Evolutionary conservation across 441 rosid species (phyloP), one percentile per base, ranked within the genome.

Genomic region (Gossypium davidsonii): DNA sequence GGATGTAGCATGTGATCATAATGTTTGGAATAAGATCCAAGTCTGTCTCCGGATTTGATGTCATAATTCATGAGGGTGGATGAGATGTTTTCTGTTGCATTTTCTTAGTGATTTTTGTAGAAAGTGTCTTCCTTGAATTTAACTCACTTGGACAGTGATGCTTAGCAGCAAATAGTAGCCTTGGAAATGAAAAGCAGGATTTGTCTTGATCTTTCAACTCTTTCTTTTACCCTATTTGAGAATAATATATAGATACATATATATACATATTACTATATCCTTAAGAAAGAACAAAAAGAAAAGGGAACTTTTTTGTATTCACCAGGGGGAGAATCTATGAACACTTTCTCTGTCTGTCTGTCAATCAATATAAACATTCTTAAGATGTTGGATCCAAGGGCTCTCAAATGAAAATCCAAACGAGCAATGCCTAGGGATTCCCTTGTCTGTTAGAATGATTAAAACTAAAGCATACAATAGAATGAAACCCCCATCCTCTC

Each of bases 11-110:
- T 75, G 26, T 23, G 31, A 46, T 44, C 18, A 68, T 59, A 68
- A 67, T 57, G 37, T 55, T 48, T 46, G 51, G 55, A 69, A 75
- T 68, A 59, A 75, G 56, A 31, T 75, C 70, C 69, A 59, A 49
- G 73, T 48, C 3, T 4, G 3, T 23, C 49, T 64, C 53, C 34
- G 31, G 11, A 39, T 11, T 51, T 65, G 12, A 65, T 39, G 67
- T 17, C 20, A 5, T 20, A 61, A 4, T 61, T 15, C 66, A 8
- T 39, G 44, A 8, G 44, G 44, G 44, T 37, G 2, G 44, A 1
- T 39, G 11, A 39, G 44, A 39, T 49, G 55, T 49, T 49, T 49
- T 49, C 55, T 4, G 55, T 49, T 49, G 55, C 20, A 15, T 49
- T 49, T 49, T 49, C 15, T 49, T 15, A 5, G 55, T n/a, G 20